Conservation (phyloP, 768 basidiomycete genomes). For the Amanita fuliginea region DNA sequence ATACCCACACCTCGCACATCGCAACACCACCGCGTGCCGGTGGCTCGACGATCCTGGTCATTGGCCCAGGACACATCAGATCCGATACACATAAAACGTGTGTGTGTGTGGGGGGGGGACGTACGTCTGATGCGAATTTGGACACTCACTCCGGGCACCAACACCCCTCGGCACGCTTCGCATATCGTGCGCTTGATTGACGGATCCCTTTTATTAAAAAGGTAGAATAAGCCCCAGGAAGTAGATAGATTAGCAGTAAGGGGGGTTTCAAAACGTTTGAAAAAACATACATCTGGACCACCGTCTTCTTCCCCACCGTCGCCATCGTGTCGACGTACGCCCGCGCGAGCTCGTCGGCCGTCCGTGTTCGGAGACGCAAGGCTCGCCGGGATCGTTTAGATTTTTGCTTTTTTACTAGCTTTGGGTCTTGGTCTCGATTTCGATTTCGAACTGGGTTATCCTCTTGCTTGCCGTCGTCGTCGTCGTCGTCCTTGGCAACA, state of each 20-base stretch:
- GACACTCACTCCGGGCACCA: conserved; percentile 60
- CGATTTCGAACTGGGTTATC: neutral
- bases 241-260: no score
- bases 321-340: conserved; percentile 59
- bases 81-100: no score
- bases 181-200: conserved; percentile 75
- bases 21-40: conserved; percentile 44
- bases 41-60: conserved; percentile 29
- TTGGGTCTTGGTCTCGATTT: no score
- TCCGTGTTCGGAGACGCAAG: neutral
- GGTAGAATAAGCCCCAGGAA: no score
- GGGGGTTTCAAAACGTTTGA: no score
- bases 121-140: conserved; percentile 55
- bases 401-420: neutral
- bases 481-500: neutral
- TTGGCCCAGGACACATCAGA: no score
- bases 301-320: conserved; percentile 62
- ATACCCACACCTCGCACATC: conserved; percentile 41
- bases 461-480: neutral
- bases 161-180: conserved; percentile 48
- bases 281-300: conserved; percentile 52
- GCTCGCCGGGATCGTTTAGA: neutral
- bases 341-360: conserved; percentile 45
- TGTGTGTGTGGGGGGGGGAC: conserved; percentile 14
- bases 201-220: conserved; percentile 35